Conservation (phyloP, 2,329 filamentous ascomycete species). For the Arthrinium puccinioides region DNA sequence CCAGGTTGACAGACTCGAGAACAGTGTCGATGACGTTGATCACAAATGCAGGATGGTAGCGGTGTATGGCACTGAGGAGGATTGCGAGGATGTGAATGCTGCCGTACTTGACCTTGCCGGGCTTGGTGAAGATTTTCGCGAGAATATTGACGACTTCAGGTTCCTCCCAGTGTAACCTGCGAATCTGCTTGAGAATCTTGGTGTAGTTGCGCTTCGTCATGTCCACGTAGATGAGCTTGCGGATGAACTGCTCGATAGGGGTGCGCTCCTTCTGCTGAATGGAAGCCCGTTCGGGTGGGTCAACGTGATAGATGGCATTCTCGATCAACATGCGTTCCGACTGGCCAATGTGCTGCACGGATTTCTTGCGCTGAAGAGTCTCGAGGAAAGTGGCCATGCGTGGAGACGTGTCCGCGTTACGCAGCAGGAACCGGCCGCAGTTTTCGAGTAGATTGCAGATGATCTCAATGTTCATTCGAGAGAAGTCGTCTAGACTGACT, state of each 20-base stretch:
- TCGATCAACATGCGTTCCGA: slow-evolving; percentile 98
- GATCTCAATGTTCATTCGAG: slow-evolving; percentile 98
- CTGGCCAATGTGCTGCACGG: slow-evolving; percentile 88
- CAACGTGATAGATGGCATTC: slow-evolving; percentile 96
- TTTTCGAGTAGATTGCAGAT: slow-evolving; percentile 95
- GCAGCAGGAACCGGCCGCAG: slow-evolving; percentile 86
- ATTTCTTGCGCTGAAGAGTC: slow-evolving; percentile 91
- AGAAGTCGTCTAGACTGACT: slow-evolving; percentile 95
- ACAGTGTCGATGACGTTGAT: slow-evolving; percentile 88
- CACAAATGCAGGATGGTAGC: slow-evolving; percentile 87
- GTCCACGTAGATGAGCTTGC: slow-evolving; percentile 87
- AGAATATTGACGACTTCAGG: slow-evolving; percentile 72
- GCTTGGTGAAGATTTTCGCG: slow-evolving; percentile 90
- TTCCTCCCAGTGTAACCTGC: slow-evolving; percentile 97
- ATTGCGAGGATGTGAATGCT: slow-evolving; percentile 93
- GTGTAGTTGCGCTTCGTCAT: slow-evolving; percentile 92
- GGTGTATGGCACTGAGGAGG: slow-evolving; percentile 78
- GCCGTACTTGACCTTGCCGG: slow-evolving; percentile 94
- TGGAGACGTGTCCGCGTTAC: slow-evolving; percentile 86
- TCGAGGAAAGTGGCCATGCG: slow-evolving; percentile 93
- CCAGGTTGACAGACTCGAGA: slow-evolving; percentile 79
- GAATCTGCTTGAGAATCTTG: slow-evolving; percentile 88
- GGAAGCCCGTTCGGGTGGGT: slow-evolving; percentile 85
- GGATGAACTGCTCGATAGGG: slow-evolving; percentile 85
- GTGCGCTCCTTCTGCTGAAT: slow-evolving; percentile 96